Base-by-base conservation (phyloP, 768 basidiomycete species). In the Pleurotus citrinopileatus region DNA sequence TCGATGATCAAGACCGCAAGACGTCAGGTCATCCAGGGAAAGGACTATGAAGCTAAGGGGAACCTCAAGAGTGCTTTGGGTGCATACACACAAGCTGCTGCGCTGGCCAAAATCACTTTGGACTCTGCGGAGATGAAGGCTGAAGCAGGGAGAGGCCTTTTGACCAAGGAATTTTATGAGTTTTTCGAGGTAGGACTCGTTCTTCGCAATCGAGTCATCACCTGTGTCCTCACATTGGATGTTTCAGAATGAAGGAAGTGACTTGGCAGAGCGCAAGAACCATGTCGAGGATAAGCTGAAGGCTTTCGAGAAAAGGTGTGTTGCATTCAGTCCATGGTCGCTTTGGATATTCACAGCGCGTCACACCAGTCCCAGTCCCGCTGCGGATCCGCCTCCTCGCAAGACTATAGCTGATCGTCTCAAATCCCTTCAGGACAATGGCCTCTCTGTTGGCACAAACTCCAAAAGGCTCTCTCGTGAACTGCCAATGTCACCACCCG, bases 331-430 rank as follows among this genome's bases (percentile, higher is more conserved):
- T 40, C 38, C n/a, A 51, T 15, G 42, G 55, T 17, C 27, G 23
- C 17, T 27, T 17, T 25, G 10, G 13, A 48, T 52, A 28, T 29
- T 43, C 37, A 36, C 19, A 17, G 17, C 55, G 37, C 7, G 55
- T 61, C 52, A 58, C 42, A 36, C 48, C 38, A 46, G 56, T 46
- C 36, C 53, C 58, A 45, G 40, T 51, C n/a, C 52, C 63, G 34
- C 42, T 53, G n/a, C 70, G 74, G 20, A 28, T 22, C 55, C 77
- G 70, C 32, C 67, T 76, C 13, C 71, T 73, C 37, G 68, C 60
- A 50, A 76, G 76, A 56, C 82, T 46, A 91, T 96, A 55, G 87
- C 88, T 22, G 92, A 93, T 71, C 81, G 94, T 46, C 78, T 94
- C 70, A 83, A 79, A 59, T 83, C 87, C 13, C 70, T 96, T 17